Evolutionary conservation across 2,329 filamentous ascomycete species (phyloP), one percentile per base, ranked within the genome.

Genomic region (Xylariaceae sp.): DNA sequence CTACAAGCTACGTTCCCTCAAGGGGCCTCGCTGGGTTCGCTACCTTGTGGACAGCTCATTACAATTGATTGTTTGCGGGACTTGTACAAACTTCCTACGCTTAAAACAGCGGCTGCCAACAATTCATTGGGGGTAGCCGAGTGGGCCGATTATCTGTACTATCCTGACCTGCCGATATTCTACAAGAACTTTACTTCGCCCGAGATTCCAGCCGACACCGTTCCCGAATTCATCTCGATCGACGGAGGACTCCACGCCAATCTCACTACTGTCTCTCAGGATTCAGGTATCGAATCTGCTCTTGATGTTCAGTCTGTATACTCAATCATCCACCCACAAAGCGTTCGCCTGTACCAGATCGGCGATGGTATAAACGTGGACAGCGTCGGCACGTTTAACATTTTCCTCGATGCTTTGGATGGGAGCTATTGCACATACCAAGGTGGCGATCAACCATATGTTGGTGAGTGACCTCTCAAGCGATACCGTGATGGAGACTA

Each of bases 391-490:
- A 60, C 57, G 45, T 60, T 60, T 40, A 60, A 60, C 53, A 60
- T 60, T 41, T 60, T 60, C 47, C 53, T 75, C 5, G 70, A 76
- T 54, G 67, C 73, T 0, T 60, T 73, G 34, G 76, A 80, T 56
- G 75, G 68, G 11, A 71, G 69, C 11, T 78, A 75, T 57, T 75
- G 74, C 61, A 71, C 66, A 5, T 75, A 71, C 51, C 60, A 72
- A 31, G 74, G 73, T 2, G 74, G 73, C 2, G 70, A 75, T 44
- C 51, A 58, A 44, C 57, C 57, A 2, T 60, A 60, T 31, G 51
- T 60, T 5, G 57, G 57, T 59, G 31, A 56, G 57, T 55, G 7
- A 7, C 14, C 10, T 12, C 12, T 19, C 12, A 41, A 5, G 11
- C 28, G 10, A 47, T 14, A 31, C 2, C 28, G 13, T 39, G 13